Evolutionary conservation across 192 early-diverging fungal genomes (phyloP).

Genomic region (Mortierella antarctica): DNA sequence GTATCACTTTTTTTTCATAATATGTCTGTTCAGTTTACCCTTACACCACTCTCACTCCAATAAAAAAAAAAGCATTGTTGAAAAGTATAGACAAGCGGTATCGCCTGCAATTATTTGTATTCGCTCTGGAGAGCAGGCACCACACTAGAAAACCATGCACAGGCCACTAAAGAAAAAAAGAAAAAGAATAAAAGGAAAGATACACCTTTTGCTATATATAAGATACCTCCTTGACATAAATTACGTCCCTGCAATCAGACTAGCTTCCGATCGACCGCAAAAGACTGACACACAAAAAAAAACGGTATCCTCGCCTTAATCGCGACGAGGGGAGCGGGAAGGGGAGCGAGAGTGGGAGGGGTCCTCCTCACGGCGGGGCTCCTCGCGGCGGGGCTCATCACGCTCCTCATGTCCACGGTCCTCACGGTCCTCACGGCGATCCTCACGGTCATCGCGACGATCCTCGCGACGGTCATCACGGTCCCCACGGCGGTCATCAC

Average conservation of each 20-base stretch:
- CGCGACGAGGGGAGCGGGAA: slow-evolving; percentile 20
- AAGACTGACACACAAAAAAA: too few relatives aligned
- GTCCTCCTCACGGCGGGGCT: background rate
- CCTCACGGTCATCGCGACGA: slow-evolving; percentile 21
- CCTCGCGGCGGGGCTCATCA: background rate
- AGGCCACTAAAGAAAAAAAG: too few relatives aligned
- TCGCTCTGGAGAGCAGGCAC: too few relatives aligned
- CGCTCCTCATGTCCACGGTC: slow-evolving; percentile 6
- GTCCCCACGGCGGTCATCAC: slow-evolving; percentile 14
- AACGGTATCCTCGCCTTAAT: background rate
- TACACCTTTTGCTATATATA: too few relatives aligned
- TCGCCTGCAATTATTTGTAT: too few relatives aligned
- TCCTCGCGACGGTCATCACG: slow-evolving; percentile 24
- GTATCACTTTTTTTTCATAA: slow-evolving; percentile 14
- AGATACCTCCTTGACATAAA: too few relatives aligned
- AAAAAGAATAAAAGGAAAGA: too few relatives aligned
- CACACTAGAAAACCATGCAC: too few relatives aligned
- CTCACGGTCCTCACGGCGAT: slow-evolving; percentile 7
- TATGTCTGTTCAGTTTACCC: background rate
- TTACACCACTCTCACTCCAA: slow-evolving; percentile 7
- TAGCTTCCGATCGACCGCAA: too few relatives aligned
- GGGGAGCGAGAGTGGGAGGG: slow-evolving; percentile 9
- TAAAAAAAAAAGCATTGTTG: background rate
- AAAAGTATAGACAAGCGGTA: too few relatives aligned
- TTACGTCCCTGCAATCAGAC: too few relatives aligned